Conservation (phyloP, 2,329 filamentous ascomycete species). For the Colletotrichum simmondsii region DNA sequence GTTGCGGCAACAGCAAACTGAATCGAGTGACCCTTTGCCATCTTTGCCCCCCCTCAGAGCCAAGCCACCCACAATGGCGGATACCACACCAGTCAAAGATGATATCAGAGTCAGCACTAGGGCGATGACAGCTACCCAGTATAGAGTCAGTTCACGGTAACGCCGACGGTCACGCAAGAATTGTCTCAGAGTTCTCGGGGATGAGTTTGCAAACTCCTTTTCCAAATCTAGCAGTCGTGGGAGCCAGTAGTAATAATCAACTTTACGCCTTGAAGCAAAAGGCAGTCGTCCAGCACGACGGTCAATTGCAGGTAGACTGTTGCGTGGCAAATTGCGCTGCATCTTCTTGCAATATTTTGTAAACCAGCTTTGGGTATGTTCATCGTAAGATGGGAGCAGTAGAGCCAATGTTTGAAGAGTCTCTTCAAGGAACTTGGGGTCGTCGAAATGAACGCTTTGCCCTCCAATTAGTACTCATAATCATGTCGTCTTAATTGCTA, state of each 20-base stretch:
- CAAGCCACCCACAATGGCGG: not conserved
- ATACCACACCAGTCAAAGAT: not conserved
- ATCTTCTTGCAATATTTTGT: not conserved
- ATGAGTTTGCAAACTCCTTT: not conserved
- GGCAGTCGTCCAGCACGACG: not conserved
- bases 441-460: not conserved
- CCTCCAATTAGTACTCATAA: not conserved
- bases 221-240: not conserved
- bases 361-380: not conserved
- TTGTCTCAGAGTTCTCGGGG: not conserved
- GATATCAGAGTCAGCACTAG: not conserved
- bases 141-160: not conserved
- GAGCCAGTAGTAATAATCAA: not conserved
- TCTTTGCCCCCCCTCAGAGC: not conserved
- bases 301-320: not conserved
- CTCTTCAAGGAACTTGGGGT: not conserved
- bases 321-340: not conserved
- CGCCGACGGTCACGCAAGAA: not conserved
- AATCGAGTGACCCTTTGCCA: not conserved
- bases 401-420: not conserved
- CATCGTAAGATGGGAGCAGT: not conserved
- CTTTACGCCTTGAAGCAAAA: not conserved
- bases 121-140: not conserved
- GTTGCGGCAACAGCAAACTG: not conserved
- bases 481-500: too few species aligned